Base-by-base conservation (phyloP, 1,139 yeast genomes). In the Candida sojae region DNA sequence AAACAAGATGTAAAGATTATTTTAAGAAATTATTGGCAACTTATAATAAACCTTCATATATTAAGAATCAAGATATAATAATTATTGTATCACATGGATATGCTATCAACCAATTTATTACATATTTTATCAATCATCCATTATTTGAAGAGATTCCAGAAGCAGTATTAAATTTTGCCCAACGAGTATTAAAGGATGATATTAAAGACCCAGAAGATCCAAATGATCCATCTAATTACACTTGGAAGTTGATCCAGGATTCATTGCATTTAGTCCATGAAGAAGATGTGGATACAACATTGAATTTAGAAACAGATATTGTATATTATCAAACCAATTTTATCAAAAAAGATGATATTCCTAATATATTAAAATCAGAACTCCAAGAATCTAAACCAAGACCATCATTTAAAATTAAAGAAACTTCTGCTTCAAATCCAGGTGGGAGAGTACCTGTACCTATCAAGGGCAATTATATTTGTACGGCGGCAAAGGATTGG, bases 81-180 rank as follows among this genome's bases (percentile, higher is more conserved):
- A 64, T 75, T 5, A 71, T 75, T 7, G 66, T 75, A 9, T 63
- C 75, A 36, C 80, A 75, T 50, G 80, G 80, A 6, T 75, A 75
- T 53, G 70, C 67, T 45, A 70, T 74, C 41, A 71, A 70, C 51
- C 73, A 72, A 53, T 64, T 75, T 52, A 56, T 75, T 48, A 63
- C 71, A 33, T 75, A 69, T 52, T 75, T 75, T 57, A 66, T 73
- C 31, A 73, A 69, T 52, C 79, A 74, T 56, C 79, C 80, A 6
- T 68, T 75, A 4, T 75, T 75, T 56, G 74, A 75, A 52, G 80
- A 75, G 51, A 71, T 75, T 13, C 79, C 80, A 2, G 79, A 71
- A 52, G 73, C 76, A 10, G 59, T 59, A 31, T 53, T 74, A 40
- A 74, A 73, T 56, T 69, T 50, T 48, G 79, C 80, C 29, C 50